phyloP scores from a whole-genome alignment of 345 rosid genomes.

The Gossypium mustelinum region DNA sequence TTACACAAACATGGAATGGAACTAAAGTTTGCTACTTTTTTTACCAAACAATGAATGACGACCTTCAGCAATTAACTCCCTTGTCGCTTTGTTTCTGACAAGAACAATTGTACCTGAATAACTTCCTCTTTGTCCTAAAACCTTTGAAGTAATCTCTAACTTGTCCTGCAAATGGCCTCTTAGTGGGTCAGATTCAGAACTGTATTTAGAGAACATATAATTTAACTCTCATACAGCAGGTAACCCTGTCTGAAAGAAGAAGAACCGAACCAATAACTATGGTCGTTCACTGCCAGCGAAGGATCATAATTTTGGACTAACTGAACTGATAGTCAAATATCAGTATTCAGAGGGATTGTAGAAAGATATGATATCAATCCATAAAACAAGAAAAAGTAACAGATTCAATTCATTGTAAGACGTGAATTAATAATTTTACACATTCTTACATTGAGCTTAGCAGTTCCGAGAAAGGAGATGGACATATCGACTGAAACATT shows the following conservation, averaged over 20 bases:
- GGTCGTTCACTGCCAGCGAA: not conserved
- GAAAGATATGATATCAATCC: not conserved
- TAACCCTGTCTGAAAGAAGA: not conserved
- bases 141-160: conserved; percentile 63
- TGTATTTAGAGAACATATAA: not conserved
- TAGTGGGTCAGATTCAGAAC: not conserved
- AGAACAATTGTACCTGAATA: conserved; percentile 65
- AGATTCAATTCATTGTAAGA: not conserved
- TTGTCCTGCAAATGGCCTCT: conserved; percentile 54
- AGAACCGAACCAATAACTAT: not conserved
- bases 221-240: not conserved
- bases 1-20: not conserved
- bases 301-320: not conserved
- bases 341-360: not conserved
- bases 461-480: conserved; percentile 59
- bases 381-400: not conserved
- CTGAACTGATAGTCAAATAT: not conserved
- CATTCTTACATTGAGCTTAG: conserved; percentile 36
- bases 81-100: conserved; percentile 62
- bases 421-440: not conserved
- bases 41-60: conserved; percentile 80
- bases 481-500: conserved; percentile 86
- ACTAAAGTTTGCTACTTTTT: conserved; percentile 66
- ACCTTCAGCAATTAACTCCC: conserved; percentile 86
- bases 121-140: conserved; percentile 63